Evolutionary conservation across 2,329 filamentous ascomycete species (phyloP).

Genomic region (Aureobasidium sp.): DNA sequence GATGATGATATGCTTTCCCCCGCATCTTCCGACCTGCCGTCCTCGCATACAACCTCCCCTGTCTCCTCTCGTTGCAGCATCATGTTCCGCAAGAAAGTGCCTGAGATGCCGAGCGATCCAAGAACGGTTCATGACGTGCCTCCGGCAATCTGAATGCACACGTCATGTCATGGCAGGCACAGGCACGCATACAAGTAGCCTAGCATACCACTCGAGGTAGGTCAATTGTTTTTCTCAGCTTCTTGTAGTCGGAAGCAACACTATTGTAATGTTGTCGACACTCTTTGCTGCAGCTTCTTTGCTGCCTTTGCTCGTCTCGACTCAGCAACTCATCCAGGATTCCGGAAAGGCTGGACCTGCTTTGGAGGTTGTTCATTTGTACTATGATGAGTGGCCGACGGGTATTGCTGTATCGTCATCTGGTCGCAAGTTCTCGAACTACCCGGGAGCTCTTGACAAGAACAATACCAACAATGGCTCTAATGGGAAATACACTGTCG

Average conservation of each 20-base stretch:
- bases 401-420: constrained; percentile 43
- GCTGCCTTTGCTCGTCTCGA: neutral
- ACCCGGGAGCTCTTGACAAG: constrained; percentile 40
- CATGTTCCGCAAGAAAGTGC: neutral
- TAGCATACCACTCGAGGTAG: neutral
- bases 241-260: neutral
- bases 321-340: constrained; percentile 23
- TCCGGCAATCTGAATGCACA: neutral
- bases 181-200: constrained; percentile 8
- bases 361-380: constrained; percentile 42
- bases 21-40: neutral
- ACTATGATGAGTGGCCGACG: constrained; percentile 43
- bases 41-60: neutral
- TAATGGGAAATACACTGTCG: constrained; percentile 40
- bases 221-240: neutral
- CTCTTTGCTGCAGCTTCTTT: neutral
- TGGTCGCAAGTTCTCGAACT: constrained; percentile 45
- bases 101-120: constrained; percentile 1
- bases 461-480: constrained; percentile 37
- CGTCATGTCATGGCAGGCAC: constrained; percentile 6
- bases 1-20: neutral
- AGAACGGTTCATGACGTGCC: constrained; percentile 9
- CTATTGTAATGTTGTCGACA: neutral
- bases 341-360: constrained; percentile 33
- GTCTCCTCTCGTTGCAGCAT: neutral